Evolutionary conservation across 441 rosid species (phyloP), one percentile per base, ranked within the genome.

Genomic region (Croton setiger): DNA sequence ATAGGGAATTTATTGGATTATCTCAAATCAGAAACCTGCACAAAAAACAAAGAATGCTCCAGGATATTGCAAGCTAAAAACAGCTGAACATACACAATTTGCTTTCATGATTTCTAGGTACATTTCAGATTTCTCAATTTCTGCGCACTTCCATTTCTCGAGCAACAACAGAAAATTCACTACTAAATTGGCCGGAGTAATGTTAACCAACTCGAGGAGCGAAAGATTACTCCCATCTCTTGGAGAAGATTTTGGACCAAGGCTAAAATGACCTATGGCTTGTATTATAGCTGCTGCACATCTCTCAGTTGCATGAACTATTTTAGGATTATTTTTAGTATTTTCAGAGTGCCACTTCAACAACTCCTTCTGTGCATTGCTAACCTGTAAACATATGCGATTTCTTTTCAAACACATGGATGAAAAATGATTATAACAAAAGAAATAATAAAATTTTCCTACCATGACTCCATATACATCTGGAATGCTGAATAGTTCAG

Each of bases 311-410:
- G 97, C 96, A 78, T 90, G 99, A 68, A 88, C 79, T 69, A 92
- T 79, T 74, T 89, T 90, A 20, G 92, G 86, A 75, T 92, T 92
- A 72, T 70, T 74, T 80, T 92, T 90, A 45, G 94, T 93, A 84
- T 95, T 90, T 76, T 82, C 89, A 75, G 85, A 82, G 74, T 90
- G 83, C 99, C 99, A 95, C 76, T 77, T 88, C 81, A 95, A 78
- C 79, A 95, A 76, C 80, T 95, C 99, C 74, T 90, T 97, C 80
- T 92, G 99, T 69, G 99, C 97, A 83, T 95, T 93, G 80, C 84
- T 85, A 55, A 93, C 97, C 98, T 91, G 81, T 45, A 69, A 47
- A 14, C 39, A 44, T 37, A 53, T 36, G 5, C 35, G 63, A 31
- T 35, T 13, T 9, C 31, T 27, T 3, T 36, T 33, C 23, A 0